These are phyloP conservation scores for Neurospora hispaniola DNA, from an alignment of 495 filamentous ascomycete genomes.

Conservation along the genomic window DNA sequence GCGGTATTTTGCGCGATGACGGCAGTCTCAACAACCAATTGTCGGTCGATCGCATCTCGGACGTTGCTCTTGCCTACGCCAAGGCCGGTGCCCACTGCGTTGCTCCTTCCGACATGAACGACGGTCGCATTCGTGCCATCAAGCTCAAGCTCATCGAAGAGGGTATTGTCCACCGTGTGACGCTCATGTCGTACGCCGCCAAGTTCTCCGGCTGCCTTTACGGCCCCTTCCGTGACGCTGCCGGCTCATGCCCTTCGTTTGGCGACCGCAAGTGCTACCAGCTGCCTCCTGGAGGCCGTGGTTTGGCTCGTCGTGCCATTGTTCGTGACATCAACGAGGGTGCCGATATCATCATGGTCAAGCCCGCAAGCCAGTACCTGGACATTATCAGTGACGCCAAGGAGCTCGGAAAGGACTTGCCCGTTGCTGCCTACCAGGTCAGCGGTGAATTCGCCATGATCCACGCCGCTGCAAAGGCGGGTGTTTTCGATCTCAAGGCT, in stretches of 20 bases:
- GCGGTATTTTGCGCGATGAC: slow-evolving; percentile 87
- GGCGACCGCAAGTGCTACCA: slow-evolving; percentile 96
- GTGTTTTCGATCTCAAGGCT: slow-evolving; percentile 91
- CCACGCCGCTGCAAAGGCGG: slow-evolving; percentile 86
- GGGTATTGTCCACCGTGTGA: slow-evolving; percentile 75
- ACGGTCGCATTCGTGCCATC: slow-evolving; percentile 89
- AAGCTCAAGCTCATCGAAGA: slow-evolving; percentile 92
- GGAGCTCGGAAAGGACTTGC: slow-evolving; percentile 80
- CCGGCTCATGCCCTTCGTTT: slow-evolving; percentile 83
- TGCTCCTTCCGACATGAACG: slow-evolving; percentile 97
- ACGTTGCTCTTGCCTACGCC: slow-evolving; percentile 89
- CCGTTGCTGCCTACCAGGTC: slow-evolving; percentile 91
- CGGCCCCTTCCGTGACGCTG: slow-evolving; percentile 93
- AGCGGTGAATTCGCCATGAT: slow-evolving; percentile 98
- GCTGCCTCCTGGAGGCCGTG: slow-evolving; percentile 80
- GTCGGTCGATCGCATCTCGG: slow-evolving; percentile 84
- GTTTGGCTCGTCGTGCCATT: slow-evolving; percentile 89
- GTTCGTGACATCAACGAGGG: slow-evolving; percentile 82
- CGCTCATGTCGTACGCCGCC: slow-evolving; percentile 94
- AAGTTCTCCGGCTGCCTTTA: slow-evolving; percentile 97
- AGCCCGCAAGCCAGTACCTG: slow-evolving; percentile 85
- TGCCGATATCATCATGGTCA: slow-evolving; percentile 98
- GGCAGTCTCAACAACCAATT: slow-evolving; percentile 83
- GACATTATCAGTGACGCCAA: slow-evolving; percentile 96
- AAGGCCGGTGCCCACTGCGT: slow-evolving; percentile 92